Evolutionary conservation across 495 filamentous ascomycete species (phyloP).

Genomic region (Tuber brumale): DNA sequence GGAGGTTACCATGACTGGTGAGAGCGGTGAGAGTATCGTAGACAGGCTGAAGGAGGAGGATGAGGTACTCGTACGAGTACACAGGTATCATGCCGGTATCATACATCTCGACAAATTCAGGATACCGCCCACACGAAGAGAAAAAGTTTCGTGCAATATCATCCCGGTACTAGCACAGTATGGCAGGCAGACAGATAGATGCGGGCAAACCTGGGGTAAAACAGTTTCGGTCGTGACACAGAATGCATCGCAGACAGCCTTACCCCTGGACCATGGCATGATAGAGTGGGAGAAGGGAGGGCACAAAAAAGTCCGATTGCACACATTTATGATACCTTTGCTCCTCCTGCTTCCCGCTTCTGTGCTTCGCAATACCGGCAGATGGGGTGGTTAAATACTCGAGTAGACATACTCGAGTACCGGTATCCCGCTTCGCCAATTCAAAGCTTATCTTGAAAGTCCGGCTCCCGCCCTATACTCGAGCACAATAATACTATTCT

Average conservation of each 20-base stretch:
- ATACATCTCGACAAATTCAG: background rate
- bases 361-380: background rate
- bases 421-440: background rate
- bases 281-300: background rate
- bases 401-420: too few species aligned
- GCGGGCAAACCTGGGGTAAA: background rate
- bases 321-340: background rate
- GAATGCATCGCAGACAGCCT: background rate
- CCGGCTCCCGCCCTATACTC: background rate
- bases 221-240: background rate
- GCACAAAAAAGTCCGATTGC: background rate
- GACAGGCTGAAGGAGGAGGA: background rate
- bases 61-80: background rate
- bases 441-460: background rate
- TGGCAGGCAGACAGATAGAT: background rate
- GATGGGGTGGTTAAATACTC: background rate
- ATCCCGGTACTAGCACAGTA: too few species aligned
- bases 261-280: background rate
- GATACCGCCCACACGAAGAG: background rate
- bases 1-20: background rate
- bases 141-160: background rate
- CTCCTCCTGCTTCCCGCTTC: background rate
- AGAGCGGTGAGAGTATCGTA: background rate
- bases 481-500: background rate
- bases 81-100: too few species aligned